phyloP scores from a whole-genome alignment of 2,329 filamentous ascomycete genomes.

The Aspergillus carbonarius region DNA sequence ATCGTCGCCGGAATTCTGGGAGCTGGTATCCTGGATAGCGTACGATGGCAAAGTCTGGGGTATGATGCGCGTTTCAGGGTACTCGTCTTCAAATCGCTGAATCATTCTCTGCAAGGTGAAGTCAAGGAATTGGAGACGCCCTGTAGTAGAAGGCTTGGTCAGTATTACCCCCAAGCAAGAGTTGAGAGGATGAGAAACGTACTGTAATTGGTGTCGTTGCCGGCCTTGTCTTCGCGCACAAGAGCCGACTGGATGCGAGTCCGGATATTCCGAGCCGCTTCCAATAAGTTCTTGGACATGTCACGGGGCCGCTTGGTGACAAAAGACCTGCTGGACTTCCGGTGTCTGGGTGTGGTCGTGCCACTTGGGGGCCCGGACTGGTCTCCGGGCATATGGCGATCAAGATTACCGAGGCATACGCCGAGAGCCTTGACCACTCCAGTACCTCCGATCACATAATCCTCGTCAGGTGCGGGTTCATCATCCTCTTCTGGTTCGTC shows the following conservation, averaged over 20 bases:
- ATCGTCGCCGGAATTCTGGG: slow-evolving; percentile 37
- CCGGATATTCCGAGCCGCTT: slow-evolving; percentile 85
- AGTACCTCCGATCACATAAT: slow-evolving; percentile 94
- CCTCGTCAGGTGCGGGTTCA: slow-evolving; percentile 76
- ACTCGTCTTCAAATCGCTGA: slow-evolving; percentile 92
- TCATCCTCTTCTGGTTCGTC: slow-evolving; percentile 57
- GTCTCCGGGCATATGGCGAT: slow-evolving; percentile 49
- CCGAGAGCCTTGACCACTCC: slow-evolving; percentile 92
- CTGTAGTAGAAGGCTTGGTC: slow-evolving; percentile 39
- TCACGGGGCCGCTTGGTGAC: slow-evolving; percentile 72
- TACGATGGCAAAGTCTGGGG: slow-evolving; percentile 21
- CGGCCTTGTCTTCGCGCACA: slow-evolving; percentile 67
- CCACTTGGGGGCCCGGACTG: slow-evolving; percentile 50
- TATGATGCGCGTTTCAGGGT: slow-evolving; percentile 74
- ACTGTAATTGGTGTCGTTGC: slow-evolving; percentile 76
- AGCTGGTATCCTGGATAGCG: slow-evolving; percentile 28
- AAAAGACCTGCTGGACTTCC: slow-evolving; percentile 47
- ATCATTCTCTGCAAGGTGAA: slow-evolving; percentile 88
- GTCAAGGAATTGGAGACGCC: slow-evolving; percentile 81
- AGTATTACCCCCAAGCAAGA: background rate
- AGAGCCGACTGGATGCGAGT: slow-evolving; percentile 79
- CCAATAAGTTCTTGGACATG: slow-evolving; percentile 87
- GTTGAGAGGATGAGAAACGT: slow-evolving; percentile 45
- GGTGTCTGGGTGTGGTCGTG: slow-evolving; percentile 54
- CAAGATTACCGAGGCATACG: slow-evolving; percentile 82